Percentiles rank a stretch among this genome's conserved stretches.
phyloP scores from a whole-genome alignment of 768 basidiomycete species.

The Pleurotus platypus region DNA sequence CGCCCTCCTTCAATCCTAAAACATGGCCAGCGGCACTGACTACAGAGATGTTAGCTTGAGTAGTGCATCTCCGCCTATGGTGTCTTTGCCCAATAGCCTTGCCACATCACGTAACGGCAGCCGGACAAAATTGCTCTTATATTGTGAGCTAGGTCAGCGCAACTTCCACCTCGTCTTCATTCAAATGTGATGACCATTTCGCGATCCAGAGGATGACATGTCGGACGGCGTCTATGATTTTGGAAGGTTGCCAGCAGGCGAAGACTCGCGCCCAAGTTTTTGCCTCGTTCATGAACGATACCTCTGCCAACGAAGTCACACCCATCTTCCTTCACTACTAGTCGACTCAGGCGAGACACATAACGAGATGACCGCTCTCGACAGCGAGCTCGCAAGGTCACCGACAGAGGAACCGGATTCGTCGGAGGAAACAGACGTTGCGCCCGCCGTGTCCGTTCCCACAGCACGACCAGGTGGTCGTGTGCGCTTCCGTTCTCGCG shows the following conservation, averaged over 20 bases:
- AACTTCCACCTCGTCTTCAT: too few species aligned
- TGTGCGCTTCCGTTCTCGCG: constrained; percentile 71
- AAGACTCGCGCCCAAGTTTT: neutral
- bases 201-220: neutral
- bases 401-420: constrained; percentile 5
- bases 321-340: neutral
- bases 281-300: constrained; percentile 4
- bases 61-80: neutral
- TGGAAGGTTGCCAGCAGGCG: neutral
- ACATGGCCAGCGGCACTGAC: too few species aligned
- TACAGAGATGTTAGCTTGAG: too few species aligned
- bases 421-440: neutral
- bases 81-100: neutral
- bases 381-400: neutral
- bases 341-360: neutral
- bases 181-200: too few species aligned
- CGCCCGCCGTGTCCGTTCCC: constrained; percentile 2
- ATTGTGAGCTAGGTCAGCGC: constrained; percentile 2
- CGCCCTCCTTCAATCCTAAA: too few species aligned
- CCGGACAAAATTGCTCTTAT: constrained; percentile 1
- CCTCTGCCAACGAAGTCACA: neutral
- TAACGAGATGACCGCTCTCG: neutral
- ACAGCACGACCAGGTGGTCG: constrained; percentile 14
- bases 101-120: neutral
- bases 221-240: neutral